Evolutionary conservation across 257 asterid species (phyloP).

Genomic region (Nicotiana noctiflora): DNA sequence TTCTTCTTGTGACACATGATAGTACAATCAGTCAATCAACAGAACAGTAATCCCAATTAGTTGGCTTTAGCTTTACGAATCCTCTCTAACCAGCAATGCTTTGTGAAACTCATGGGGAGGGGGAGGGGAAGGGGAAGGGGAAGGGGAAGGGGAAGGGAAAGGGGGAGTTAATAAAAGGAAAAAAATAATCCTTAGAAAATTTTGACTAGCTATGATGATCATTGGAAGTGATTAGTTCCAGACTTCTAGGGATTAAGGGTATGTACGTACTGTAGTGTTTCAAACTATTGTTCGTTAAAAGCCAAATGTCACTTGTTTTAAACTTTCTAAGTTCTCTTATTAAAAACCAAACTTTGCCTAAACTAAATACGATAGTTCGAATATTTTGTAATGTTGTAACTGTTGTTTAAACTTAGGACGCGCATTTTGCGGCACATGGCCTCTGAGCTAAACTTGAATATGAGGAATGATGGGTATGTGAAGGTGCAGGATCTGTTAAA

Average conservation of each 20-base stretch:
- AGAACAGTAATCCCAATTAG: neutral
- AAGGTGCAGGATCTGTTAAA: slow-evolving; percentile 74
- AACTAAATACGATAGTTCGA: neutral
- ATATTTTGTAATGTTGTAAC: neutral
- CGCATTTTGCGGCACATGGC: slow-evolving; percentile 90
- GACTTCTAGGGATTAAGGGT: neutral
- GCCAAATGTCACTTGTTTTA: neutral
- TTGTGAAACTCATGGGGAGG: neutral
- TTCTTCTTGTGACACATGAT: neutral
- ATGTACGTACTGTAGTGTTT: neutral
- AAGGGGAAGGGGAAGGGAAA: too few relatives aligned
- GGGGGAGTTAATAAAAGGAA: neutral
- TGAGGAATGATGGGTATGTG: slow-evolving; percentile 87
- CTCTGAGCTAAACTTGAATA: slow-evolving; percentile 66
- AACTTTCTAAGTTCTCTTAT: neutral
- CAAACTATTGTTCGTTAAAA: neutral
- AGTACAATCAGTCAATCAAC: neutral
- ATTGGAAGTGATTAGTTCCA: neutral
- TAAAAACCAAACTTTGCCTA: neutral
- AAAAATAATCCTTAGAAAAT: neutral
- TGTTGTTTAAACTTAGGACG: slow-evolving; percentile 37
- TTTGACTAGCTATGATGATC: neutral
- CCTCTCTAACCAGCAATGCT: too few relatives aligned
- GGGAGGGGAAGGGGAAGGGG: neutral
- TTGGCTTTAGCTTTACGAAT: neutral